Conservation (phyloP, 345 rosid genomes). For the Eucalyptus cloeziana region DNA sequence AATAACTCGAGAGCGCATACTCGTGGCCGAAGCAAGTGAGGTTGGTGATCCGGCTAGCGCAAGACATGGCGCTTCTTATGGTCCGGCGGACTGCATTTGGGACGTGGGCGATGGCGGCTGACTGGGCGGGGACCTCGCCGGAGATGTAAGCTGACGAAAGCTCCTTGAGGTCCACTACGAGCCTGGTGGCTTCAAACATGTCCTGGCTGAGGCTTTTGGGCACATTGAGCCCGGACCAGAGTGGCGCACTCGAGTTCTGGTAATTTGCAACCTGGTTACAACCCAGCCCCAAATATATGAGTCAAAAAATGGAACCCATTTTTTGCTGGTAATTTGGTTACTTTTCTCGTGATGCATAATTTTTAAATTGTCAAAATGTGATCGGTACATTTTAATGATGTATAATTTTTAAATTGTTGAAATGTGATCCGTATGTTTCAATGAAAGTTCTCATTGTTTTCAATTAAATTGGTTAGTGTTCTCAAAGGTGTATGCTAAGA, state of each 20-base stretch:
- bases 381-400: not conserved
- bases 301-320: not conserved
- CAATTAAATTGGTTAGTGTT: not conserved
- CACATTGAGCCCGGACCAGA: conserved; percentile 41
- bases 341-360: no score
- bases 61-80: no score
- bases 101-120: not conserved
- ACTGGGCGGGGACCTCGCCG: conserved; percentile 10
- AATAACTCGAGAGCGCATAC: conserved; percentile 11
- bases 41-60: not conserved
- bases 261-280: not conserved
- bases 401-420: no score
- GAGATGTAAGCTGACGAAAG: conserved; percentile 46
- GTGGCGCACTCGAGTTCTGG: conserved; percentile 6
- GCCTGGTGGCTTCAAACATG: conserved; percentile 45
- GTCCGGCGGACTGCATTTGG: no score
- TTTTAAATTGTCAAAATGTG: not conserved
- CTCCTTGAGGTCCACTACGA: conserved; percentile 34
- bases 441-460: not conserved
- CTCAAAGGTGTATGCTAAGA: not conserved
- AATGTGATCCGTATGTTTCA: not conserved
- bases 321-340: not conserved
- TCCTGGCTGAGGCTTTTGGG: conserved; percentile 27
- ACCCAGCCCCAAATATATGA: not conserved
- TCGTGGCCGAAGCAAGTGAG: conserved; percentile 41